Percentiles rank a stretch among this genome's conserved stretches.
These are phyloP conservation scores for Trypanosoma mega DNA, from an alignment of 208 protist species.

Conservation along the genomic window DNA sequence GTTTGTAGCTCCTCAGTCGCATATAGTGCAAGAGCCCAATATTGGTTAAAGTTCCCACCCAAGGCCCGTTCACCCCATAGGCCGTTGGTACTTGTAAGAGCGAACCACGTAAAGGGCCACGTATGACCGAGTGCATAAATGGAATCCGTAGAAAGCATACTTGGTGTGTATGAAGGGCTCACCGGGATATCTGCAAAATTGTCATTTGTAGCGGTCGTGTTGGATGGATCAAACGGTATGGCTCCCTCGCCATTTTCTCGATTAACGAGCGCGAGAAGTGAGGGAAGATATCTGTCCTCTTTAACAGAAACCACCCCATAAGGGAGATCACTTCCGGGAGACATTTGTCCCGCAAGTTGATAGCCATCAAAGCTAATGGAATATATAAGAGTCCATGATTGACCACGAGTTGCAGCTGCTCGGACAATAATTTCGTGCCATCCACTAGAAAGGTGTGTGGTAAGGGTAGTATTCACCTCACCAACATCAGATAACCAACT, in stretches of 20 bases:
- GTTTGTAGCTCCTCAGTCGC: constrained; percentile 1
- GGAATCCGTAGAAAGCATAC: background rate
- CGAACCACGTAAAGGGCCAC: constrained; percentile 5
- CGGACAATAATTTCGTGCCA: constrained; percentile 16
- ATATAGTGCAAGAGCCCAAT: constrained; percentile 17
- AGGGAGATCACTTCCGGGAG: background rate
- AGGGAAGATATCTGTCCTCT: background rate
- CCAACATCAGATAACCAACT: background rate
- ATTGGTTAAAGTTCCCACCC: constrained; percentile 12
- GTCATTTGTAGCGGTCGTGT: background rate
- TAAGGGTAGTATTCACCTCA: constrained; percentile 2
- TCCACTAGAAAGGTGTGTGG: constrained; percentile 5
- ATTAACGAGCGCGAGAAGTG: constrained; percentile 13
- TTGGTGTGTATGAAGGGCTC: background rate
- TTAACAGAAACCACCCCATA: background rate
- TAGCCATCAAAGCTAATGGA: constrained; percentile 7
- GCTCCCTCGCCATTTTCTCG: background rate
- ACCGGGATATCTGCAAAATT: constrained; percentile 7
- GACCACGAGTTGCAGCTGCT: constrained; percentile 3
- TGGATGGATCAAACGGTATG: constrained; percentile 15
- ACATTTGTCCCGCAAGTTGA: background rate
- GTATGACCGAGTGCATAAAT: constrained; percentile 4
- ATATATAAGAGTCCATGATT: constrained; percentile 11
- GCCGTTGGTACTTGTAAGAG: background rate
- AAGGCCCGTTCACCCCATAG: constrained; percentile 1